phyloP scores from a whole-genome alignment of 495 filamentous ascomycete species.

The Annulohypoxylon stygium region DNA sequence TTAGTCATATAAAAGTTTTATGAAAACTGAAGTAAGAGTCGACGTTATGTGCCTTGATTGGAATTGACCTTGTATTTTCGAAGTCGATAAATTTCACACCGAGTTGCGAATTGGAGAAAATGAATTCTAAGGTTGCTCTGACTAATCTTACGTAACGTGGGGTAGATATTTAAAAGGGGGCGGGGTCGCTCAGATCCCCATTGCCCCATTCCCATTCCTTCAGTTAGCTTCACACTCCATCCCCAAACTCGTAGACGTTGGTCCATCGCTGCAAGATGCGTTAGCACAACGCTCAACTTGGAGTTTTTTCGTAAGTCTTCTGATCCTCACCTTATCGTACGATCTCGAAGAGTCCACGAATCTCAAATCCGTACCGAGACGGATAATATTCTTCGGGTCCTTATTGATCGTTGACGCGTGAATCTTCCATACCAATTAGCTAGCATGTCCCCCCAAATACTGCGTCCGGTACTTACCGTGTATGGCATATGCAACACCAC shows the following conservation, averaged over 20 bases:
- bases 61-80: no score
- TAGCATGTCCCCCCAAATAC: neutral
- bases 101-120: no score
- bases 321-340: slow-evolving; percentile 56
- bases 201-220: no score
- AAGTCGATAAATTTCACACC: no score
- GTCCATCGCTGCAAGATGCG: slow-evolving; percentile 45
- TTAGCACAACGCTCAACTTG: neutral
- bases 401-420: slow-evolving; percentile 69
- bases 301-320: no score
- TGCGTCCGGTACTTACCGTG: slow-evolving; percentile 50
- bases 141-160: no score
- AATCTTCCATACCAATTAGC: slow-evolving; percentile 56
- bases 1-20: no score
- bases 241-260: slow-evolving; percentile 42
- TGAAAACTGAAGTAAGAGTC: no score
- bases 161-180: no score
- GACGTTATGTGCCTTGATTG: no score
- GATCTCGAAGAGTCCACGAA: slow-evolving; percentile 65
- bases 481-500: slow-evolving; percentile 71
- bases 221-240: slow-evolving; percentile 39
- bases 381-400: slow-evolving; percentile 66
- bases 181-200: no score
- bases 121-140: no score
- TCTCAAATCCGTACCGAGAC: slow-evolving; percentile 69